Evolutionary conservation across 257 asterid genomes (phyloP).

Genomic region (Penstemon newberryi): DNA sequence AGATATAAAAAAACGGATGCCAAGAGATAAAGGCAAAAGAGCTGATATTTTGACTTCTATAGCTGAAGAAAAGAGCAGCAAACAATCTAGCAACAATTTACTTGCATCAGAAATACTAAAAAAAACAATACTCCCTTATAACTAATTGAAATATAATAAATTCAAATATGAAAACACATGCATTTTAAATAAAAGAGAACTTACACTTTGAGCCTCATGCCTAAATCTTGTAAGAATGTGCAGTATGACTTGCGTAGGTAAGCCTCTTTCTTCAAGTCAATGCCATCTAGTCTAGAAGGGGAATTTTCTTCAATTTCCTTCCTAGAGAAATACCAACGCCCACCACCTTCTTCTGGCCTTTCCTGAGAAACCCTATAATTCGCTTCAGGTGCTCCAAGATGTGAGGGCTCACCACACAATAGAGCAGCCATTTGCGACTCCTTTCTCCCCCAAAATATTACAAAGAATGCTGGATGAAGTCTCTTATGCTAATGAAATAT

Average conservation of each 20-base stretch:
- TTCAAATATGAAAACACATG: neutral
- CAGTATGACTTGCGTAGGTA: constrained; percentile 82
- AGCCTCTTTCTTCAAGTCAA: constrained; percentile 85
- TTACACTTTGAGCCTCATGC: constrained; percentile 95
- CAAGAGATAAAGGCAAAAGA: constrained; percentile 16
- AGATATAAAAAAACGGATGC: constrained; percentile 2
- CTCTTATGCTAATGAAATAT: constrained; percentile 33
- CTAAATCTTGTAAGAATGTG: constrained; percentile 80
- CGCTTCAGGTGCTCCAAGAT: constrained; percentile 64
- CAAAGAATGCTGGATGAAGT: constrained; percentile 24
- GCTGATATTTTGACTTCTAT: constrained; percentile 19
- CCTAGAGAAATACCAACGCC: constrained; percentile 70
- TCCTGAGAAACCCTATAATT: constrained; percentile 54
- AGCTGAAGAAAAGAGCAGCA: neutral
- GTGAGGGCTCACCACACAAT: constrained; percentile 67
- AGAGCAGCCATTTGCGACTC: constrained; percentile 61
- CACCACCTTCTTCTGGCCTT: constrained; percentile 60
- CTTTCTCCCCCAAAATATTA: constrained; percentile 30
- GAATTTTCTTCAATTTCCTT: constrained; percentile 90
- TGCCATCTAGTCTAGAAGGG: constrained; percentile 77
- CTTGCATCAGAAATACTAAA: constrained; percentile 5
- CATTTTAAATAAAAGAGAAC: constrained; percentile 35
- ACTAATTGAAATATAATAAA: neutral
- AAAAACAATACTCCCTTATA: neutral
- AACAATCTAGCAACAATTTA: constrained; percentile 4